Evolutionary conservation across 2,329 filamentous ascomycete genomes (phyloP).

Genomic region (Parastagonospora avenae): DNA sequence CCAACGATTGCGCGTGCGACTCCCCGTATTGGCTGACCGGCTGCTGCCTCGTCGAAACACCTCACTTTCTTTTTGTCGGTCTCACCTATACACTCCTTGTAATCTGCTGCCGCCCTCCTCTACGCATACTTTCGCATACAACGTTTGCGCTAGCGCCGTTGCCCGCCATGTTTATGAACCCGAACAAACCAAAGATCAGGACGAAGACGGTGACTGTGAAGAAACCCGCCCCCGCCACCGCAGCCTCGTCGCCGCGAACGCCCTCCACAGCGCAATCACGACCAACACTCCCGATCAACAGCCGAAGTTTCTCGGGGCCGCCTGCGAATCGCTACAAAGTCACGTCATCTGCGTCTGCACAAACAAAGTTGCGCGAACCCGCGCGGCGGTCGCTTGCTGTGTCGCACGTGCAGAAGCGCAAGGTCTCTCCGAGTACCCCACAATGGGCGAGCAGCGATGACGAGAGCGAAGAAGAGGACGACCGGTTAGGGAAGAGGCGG

Average conservation of each 20-base stretch:
- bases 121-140: constrained; percentile 2
- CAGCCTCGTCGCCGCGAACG: constrained; percentile 14
- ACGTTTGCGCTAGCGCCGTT: constrained; percentile 4
- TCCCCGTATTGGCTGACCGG: constrained; percentile 19
- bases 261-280: constrained; percentile 9
- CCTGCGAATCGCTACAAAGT: constrained; percentile 36
- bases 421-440: constrained; percentile 40
- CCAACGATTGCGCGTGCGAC: constrained; percentile 5
- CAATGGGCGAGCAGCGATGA: constrained; percentile 43
- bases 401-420: constrained; percentile 39
- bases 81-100: constrained; percentile 20
- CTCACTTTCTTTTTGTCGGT: constrained; percentile 8
- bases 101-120: constrained; percentile 8
- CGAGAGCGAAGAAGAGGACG: constrained; percentile 34
- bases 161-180: constrained; percentile 33
- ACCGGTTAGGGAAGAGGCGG: constrained; percentile 30
- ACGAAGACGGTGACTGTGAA: constrained; percentile 39
- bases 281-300: constrained; percentile 12
- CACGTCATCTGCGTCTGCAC: constrained; percentile 11
- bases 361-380: constrained; percentile 20
- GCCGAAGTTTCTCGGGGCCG: constrained; percentile 21
- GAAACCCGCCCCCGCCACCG: constrained; percentile 21
- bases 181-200: constrained; percentile 40
- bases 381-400: constrained; percentile 34
- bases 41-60: constrained; percentile 15